Evolutionary conservation across 2,329 filamentous ascomycete genomes (phyloP), one percentile per base, ranked within the genome.

Genomic region (Aureobasidium sp.): DNA sequence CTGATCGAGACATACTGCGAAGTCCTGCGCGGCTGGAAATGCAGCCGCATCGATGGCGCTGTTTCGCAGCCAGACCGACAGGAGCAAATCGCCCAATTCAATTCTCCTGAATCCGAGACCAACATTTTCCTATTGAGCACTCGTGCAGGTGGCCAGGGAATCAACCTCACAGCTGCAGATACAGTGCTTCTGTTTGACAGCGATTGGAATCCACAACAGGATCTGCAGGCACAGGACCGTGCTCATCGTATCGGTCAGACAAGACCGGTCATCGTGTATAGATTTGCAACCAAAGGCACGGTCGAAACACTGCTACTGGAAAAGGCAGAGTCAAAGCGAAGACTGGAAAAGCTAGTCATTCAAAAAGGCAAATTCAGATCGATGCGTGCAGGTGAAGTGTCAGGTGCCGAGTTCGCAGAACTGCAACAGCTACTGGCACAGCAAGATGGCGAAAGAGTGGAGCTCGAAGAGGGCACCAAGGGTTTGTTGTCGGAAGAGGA

Each of bases 181-280:
- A 97, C 93, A 0, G 93, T 97, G 12, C 88, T 97, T 50, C 80
- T 97, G 0, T 97, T 94, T 68, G 93, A 97, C 73, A 86, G 82
- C 10, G 85, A 96, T 69, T 97, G 93, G 86, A 99, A 99, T 69
- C 94, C 94, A 0, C 94, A 99, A 72, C 93, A 97, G 71, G 94
- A 99, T 73, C 80, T 99, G 0, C 94, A 99, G 71, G 94, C 94
- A 0, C 94, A 97, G 75, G 94, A 99, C 71, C 90, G 94, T 5
- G 92, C 90, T 0, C 94, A 99, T 72, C 86, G 94, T 13, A 97
- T 99, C 65, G 94, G 94, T 0, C 94, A 99, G 73, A 96, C 87
- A 0, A 83, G 87, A 2, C 94, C 94, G 0, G 94, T 99, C 0
- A 85, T 99, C 24, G 88, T 99, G 0, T 99, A 95, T 74, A 88